Base-by-base conservation (phyloP, 805 yeast species). In the Spathaspora hagerdaliae region DNA sequence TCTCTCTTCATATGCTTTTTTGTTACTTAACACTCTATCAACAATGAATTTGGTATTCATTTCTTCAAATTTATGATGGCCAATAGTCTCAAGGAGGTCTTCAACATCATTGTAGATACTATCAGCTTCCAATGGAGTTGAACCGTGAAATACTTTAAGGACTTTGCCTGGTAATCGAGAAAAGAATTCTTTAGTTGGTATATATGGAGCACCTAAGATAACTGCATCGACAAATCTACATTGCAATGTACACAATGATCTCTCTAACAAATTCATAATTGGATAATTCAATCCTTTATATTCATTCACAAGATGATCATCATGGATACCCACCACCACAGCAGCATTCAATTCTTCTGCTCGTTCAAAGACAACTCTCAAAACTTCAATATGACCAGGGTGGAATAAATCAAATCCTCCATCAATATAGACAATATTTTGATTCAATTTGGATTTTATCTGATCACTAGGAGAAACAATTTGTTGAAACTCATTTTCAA, bases 391-490 rank as follows among this genome's bases (percentile, higher is more conserved):
- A 61, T 94, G 97, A 15, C 96, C 97, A 15, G 96, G 90, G 62
- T 89, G 90, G 67, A 94, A 91, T 44, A 94, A 73, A 63, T 94
- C 99, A 68, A 91, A 94, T 1, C 86, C 85, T 10, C 97, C 98
- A 52, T 81, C 85, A 13, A 88, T 75, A 57, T 85, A 88, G 42
- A 70, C 71, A 11, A 74, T 52, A 43, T 54, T 56, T n/a, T 45
- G 31, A 15, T 32, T 15, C 41, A 39, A 39, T 46, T 49, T 42
- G 38, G 52, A 33, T 41, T 35, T 33, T n/a, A 51, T 51, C 5
- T 42, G 47, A n/a, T 47, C 41, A 7, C 64, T 61, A 5, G 76
- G 71, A 35, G 56, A 53, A 2, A 78, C 69, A 5, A 77, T 45
- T 33, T 60, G 54, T 14, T 62, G 54, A 44, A 69, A 41, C 31